These are phyloP conservation scores for Skeletonema tropicum DNA, from an alignment of 108 stramenopile genomes.

Conservation along the genomic window DNA sequence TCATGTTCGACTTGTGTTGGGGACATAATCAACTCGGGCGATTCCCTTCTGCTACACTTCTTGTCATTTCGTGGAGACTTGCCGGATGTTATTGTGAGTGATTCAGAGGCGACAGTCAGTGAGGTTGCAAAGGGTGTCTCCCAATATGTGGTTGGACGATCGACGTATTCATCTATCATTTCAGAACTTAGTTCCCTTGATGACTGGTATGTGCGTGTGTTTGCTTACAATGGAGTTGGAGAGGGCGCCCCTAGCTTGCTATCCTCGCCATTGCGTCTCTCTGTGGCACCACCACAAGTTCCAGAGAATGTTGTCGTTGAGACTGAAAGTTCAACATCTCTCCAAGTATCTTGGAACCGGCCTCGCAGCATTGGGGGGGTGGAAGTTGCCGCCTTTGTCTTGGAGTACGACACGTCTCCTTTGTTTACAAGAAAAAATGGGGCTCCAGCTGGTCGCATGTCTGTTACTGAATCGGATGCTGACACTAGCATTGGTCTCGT, in stretches of 20 bases:
- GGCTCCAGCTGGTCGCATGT: constrained; percentile 37
- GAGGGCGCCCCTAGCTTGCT: constrained; percentile 54
- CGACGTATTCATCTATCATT: constrained; percentile 45
- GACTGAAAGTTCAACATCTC: constrained; percentile 36
- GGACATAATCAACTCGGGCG: constrained; percentile 18
- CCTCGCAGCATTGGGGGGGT: constrained; percentile 56
- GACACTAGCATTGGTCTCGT: constrained; percentile 43
- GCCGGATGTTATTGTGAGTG: constrained; percentile 36
- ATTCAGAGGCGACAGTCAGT: constrained; percentile 22
- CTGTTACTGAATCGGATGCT: constrained; percentile 23
- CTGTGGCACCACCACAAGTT: constrained; percentile 36
- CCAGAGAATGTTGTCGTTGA: constrained; percentile 45
- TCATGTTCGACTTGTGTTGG: constrained; percentile 31
- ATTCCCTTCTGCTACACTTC: constrained; percentile 43
- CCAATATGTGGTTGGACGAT: constrained; percentile 53
- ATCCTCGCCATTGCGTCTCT: constrained; percentile 41
- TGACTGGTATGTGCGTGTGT: constrained; percentile 79
- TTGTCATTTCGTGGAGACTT: constrained; percentile 51
- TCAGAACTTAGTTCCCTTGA: constrained; percentile 54
- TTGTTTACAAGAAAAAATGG: constrained; percentile 45
- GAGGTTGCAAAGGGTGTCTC: constrained; percentile 50
- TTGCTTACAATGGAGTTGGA: constrained; percentile 77
- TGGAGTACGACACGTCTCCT: constrained; percentile 57
- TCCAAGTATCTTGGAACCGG: constrained; percentile 60
- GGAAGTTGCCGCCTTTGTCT: constrained; percentile 32